phyloP scores from a whole-genome alignment of 2,329 filamentous ascomycete species.

The Alternaria metachromatica region DNA sequence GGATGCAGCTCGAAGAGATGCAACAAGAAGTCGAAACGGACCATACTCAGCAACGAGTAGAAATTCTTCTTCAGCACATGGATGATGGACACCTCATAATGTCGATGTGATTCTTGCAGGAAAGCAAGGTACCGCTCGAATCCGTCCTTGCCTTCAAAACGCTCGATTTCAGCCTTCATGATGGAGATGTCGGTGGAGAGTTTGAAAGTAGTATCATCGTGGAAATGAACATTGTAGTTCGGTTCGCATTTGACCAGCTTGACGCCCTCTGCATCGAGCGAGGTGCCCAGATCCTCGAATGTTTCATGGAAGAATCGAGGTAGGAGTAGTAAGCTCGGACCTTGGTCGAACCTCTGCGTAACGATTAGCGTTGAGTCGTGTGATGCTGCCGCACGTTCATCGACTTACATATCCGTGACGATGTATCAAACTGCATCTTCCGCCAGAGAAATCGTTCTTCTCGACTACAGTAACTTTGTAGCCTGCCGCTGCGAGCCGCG shows the following conservation, averaged over 20 bases:
- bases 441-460: constrained; percentile 76
- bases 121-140: constrained; percentile 73
- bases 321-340: constrained; percentile 74
- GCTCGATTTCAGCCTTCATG: constrained; percentile 75
- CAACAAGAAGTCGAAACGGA: constrained; percentile 64
- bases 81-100: constrained; percentile 71
- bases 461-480: constrained; percentile 78
- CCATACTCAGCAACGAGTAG: constrained; percentile 63
- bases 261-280: constrained; percentile 69
- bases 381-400: neutral
- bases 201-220: constrained; percentile 69
- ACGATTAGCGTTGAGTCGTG: neutral
- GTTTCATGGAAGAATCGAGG: constrained; percentile 73
- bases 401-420: constrained; percentile 62
- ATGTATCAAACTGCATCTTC: constrained; percentile 71
- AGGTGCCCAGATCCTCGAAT: constrained; percentile 72
- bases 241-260: constrained; percentile 74
- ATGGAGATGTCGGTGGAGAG: constrained; percentile 71
- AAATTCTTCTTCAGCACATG: constrained; percentile 75
- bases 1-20: constrained; percentile 70
- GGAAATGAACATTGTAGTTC: constrained; percentile 78
- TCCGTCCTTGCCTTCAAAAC: constrained; percentile 74
- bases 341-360: constrained; percentile 72
- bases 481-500: constrained; percentile 73
- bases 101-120: constrained; percentile 69